Percentiles rank a stretch among this genome's conserved stretches.
Evolutionary conservation across 192 early-diverging fungal genomes (phyloP).

Genomic region (Linnemannia hyalina): DNA sequence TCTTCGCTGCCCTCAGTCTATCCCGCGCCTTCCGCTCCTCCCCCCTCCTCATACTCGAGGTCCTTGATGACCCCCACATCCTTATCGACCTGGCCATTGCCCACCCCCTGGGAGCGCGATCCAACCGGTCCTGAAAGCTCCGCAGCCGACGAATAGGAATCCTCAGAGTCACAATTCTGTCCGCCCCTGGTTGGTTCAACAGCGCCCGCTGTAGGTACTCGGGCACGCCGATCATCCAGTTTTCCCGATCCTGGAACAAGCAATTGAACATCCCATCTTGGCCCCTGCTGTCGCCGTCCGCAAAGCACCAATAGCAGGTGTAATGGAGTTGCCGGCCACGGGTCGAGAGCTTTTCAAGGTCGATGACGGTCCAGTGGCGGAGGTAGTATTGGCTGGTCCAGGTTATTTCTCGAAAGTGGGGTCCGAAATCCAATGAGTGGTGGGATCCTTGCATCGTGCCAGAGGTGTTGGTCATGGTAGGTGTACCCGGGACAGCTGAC

Average conservation of each 20-base stretch:
- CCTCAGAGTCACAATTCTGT: conserved; percentile 23
- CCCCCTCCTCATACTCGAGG: too few species aligned
- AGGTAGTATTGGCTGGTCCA: conserved; percentile 26
- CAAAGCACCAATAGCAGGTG: background rate
- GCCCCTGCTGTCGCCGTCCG: background rate
- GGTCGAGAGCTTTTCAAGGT: conserved; percentile 32
- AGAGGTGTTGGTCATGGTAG: background rate
- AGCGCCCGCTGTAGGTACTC: conserved; percentile 33
- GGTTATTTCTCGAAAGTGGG: background rate
- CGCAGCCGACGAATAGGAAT: conserved; percentile 34
- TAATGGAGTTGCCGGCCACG: background rate
- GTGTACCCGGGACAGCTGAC: background rate
- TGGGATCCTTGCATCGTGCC: background rate
- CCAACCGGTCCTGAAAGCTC: conserved; percentile 22
- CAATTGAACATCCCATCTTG: background rate
- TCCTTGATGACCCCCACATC: too few species aligned
- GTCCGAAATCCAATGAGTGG: conserved; percentile 2
- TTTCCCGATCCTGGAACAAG: background rate
- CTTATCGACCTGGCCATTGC: too few species aligned
- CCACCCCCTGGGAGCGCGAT: conserved; percentile 8
- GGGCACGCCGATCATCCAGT: background rate
- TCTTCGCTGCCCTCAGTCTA: too few species aligned
- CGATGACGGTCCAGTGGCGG: conserved; percentile 10
- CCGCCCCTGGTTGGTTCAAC: conserved; percentile 21
- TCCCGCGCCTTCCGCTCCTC: too few species aligned